Evolutionary conservation across 805 yeast genomes (phyloP), one percentile per base, ranked within the genome.

Genomic region (Spathaspora gorwiae): DNA sequence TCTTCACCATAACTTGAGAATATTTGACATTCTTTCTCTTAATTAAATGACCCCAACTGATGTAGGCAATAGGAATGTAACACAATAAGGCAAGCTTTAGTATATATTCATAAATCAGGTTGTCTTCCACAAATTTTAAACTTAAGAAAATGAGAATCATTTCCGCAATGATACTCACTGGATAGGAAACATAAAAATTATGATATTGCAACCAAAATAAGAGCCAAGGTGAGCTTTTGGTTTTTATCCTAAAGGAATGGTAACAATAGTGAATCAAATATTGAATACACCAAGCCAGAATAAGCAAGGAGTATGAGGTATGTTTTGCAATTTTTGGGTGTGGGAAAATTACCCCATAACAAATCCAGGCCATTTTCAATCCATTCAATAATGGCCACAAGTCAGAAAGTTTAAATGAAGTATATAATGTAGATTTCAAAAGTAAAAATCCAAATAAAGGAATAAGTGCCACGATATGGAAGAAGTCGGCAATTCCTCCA

Each of bases 401-500:
- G 34, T 60, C 63, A 1, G 40, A 29, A 5, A 35, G 9, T 12
- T 12, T 12, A 37, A 54, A 46, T n/a, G 26, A 42, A 9, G 40
- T 37, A 13, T 43, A 50, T 32, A 57, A 54, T 5, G 55, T 27
- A 6, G 46, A 31, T 27, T 56, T 57, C 9, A 52, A 43, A 13
- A 57, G 12, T 27, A 60, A 41, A 30, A 59, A 52, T 5, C 59
- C 63, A 2, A 60, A 39, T 13, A 68, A 52, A 9, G 75, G 75
- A 7, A 64, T 47, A 14, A 66, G 46, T 1, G 75, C 51, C 27
- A 71, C 70, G 9, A 64, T 63, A 39, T 70, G 75, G 53, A 81
- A 76, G 62, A 81, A 84, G 51, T 79, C 85, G 38, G 87, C 86
- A 10, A 84, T 79, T 0, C 88, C 90, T 6, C 84, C 88, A 1